phyloP scores from a whole-genome alignment of 148 eudicot genomes.

The Rhododendron vialii region DNA sequence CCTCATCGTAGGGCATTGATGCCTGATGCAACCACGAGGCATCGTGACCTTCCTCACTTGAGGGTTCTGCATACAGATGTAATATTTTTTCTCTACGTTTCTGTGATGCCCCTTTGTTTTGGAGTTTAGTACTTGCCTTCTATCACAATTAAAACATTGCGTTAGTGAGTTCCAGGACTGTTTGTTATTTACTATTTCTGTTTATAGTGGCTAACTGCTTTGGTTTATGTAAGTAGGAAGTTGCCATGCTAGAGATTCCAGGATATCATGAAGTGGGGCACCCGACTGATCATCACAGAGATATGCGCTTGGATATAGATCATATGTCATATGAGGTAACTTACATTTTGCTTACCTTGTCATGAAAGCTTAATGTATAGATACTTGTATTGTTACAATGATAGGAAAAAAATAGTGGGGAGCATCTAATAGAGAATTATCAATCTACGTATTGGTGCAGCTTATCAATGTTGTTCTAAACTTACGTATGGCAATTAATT shows the following conservation, averaged over 20 bases:
- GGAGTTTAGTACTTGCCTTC: background rate
- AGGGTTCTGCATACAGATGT: slow-evolving; percentile 76
- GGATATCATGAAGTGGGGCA: slow-evolving; percentile 57
- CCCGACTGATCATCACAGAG: slow-evolving; percentile 69
- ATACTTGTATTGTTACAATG: no score
- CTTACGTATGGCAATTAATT: background rate
- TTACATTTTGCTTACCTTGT: background rate
- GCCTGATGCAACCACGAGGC: slow-evolving; percentile 53
- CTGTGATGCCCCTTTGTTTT: background rate
- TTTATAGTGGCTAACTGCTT: background rate
- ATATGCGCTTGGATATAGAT: slow-evolving; percentile 93
- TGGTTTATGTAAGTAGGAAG: slow-evolving; percentile 46
- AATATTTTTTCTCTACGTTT: slow-evolving; percentile 15
- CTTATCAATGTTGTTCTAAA: background rate
- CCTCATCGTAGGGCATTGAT: slow-evolving; percentile 55
- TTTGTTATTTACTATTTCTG: background rate
- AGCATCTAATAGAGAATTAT: background rate
- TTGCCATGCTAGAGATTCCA: slow-evolving; percentile 72
- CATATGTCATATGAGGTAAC: slow-evolving; percentile 97
- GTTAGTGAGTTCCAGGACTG: background rate
- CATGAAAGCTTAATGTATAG: background rate
- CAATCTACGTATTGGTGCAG: background rate
- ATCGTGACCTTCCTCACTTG: slow-evolving; percentile 62
- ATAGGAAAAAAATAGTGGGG: background rate
- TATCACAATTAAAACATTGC: background rate